These are phyloP conservation scores for Raffaelea ambrosiae DNA, from an alignment of 2,329 filamentous ascomycete genomes.

Conservation along the genomic window DNA sequence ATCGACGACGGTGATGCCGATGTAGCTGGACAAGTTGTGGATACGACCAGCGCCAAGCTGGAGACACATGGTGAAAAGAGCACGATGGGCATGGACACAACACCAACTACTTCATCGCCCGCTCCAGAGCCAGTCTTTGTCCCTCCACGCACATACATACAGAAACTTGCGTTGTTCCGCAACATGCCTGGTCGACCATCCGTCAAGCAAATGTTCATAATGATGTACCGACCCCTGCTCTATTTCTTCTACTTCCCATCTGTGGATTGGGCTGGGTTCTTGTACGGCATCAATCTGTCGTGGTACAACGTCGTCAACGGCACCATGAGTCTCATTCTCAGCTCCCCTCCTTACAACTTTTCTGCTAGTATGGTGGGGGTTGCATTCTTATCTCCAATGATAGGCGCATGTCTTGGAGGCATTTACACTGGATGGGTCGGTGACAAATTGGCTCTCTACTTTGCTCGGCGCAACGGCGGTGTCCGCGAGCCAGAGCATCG, in stretches of 20 bases:
- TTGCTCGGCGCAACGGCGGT: slow-evolving; percentile 32
- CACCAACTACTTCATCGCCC: background rate
- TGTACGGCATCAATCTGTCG: slow-evolving; percentile 16
- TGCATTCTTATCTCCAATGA: slow-evolving; percentile 12
- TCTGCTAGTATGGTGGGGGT: slow-evolving; percentile 11
- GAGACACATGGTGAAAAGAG: slow-evolving; percentile 9
- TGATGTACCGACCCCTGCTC: slow-evolving; percentile 2
- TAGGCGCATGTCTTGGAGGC: slow-evolving; percentile 12
- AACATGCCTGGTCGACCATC: slow-evolving; percentile 9
- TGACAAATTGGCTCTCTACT: slow-evolving; percentile 30
- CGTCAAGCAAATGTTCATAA: slow-evolving; percentile 12
- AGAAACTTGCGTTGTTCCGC: slow-evolving; percentile 14
- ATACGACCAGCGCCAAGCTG: background rate
- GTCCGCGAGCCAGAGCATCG: slow-evolving; percentile 39
- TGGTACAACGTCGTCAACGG: slow-evolving; percentile 18
- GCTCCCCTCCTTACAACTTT: slow-evolving; percentile 13
- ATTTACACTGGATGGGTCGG: slow-evolving; percentile 11
- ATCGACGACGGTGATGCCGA: background rate
- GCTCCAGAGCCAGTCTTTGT: slow-evolving; percentile 1
- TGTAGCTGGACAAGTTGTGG: background rate
- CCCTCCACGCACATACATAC: slow-evolving; percentile 14
- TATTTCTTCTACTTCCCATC: slow-evolving; percentile 5
- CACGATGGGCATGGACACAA: background rate
- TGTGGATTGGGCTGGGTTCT: slow-evolving; percentile 11
- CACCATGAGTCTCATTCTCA: slow-evolving; percentile 12